Conservation (phyloP, 768 basidiomycete genomes). For the Floccularia luteovirens region DNA sequence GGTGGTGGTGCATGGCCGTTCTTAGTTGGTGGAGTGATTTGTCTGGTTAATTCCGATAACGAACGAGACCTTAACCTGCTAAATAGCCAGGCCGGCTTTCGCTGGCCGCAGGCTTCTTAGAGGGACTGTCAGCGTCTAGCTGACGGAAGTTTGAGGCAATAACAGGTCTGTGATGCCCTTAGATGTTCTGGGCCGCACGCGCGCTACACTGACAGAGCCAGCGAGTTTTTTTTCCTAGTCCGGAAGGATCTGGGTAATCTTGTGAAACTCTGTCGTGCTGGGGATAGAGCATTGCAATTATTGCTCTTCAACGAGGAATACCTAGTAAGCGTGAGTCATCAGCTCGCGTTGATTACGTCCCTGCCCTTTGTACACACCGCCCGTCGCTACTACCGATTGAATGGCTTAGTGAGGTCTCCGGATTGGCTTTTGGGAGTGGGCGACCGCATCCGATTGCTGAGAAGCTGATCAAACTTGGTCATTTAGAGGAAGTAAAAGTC, state of each 20-base stretch:
- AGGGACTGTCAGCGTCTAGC: conserved; percentile 79
- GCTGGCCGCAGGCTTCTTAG: conserved; percentile 79
- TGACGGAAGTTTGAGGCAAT: conserved; percentile 85
- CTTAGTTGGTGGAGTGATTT: conserved; percentile 92
- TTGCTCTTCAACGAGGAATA: conserved; percentile 90
- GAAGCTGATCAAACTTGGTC: conserved; percentile 73
- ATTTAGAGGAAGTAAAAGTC: conserved; percentile 84
- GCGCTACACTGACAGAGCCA: conserved; percentile 87
- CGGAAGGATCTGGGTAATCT: conserved; percentile 52
- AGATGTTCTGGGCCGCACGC: conserved; percentile 87
- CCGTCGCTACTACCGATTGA: conserved; percentile 89
- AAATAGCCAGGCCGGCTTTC: conserved; percentile 77
- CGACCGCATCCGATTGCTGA: conserved; percentile 33
- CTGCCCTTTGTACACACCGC: conserved; percentile 90
- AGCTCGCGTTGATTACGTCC: conserved; percentile 87
- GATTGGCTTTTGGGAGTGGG: conserved; percentile 64
- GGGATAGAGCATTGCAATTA: conserved; percentile 90
- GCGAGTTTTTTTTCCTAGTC: conserved; percentile 71
- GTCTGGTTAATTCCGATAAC: conserved; percentile 96
- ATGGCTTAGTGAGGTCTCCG: conserved; percentile 85
- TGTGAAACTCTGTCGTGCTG: conserved; percentile 30
- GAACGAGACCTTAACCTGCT: conserved; percentile 92
- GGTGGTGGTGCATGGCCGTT: conserved; percentile 88
- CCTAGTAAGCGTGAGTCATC: conserved; percentile 86
- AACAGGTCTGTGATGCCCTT: conserved; percentile 90